Base-by-base conservation (phyloP, 2,329 filamentous ascomycete species). In the Exophiala bonariae region DNA sequence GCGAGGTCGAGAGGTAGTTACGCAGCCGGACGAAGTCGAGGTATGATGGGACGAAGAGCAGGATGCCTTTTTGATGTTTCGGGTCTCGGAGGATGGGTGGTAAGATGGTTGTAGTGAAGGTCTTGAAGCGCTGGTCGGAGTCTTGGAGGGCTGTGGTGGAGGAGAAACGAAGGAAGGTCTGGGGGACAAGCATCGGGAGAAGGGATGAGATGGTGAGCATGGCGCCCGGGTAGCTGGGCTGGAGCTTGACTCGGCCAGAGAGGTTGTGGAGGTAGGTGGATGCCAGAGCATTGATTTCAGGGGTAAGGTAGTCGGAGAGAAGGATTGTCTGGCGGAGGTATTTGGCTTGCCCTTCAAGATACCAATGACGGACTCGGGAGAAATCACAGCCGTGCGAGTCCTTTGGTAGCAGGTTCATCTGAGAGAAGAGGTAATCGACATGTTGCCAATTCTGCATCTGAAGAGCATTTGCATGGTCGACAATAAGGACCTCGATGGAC, bases 401-500 rank as follows among this genome's bases (percentile, higher is more conserved):
- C 62, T 86, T 89, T 30, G 93, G 92, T 61, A 95, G 89, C 17
- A 87, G 77, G 66, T 99, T 99, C 53, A 99, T 79, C 65, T 96
- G 89, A 54, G 89, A 83, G 62, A 97, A 91, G 59, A 96, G 87
- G 65, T 87, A 88, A 66, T 95, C 88, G 51, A 96, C 81, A 64
- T 99, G 92, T 62, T 96, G 90, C 91, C 92, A 97, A 66, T 96
- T 97, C 67, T 99, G 93, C 90, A 96, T 96, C 7, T 95, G 80
- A 33, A 96, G 80, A 0, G 90, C 90, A 67, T 97, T 91, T 10
- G 89, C 86, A 68, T 97, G 91, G 66, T 99, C 93, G 51, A 96
- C 78, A 37, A 97, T 77, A 23, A 93, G 83, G 41, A 99, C 70
- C 69, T 99, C 93, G 60, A 99, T 88, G 1, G 92, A 97, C 47